Evolutionary conservation across 108 stramenopile species (phyloP), one percentile per base, ranked within the genome.

Genomic region (Conticribra guillardii): DNA sequence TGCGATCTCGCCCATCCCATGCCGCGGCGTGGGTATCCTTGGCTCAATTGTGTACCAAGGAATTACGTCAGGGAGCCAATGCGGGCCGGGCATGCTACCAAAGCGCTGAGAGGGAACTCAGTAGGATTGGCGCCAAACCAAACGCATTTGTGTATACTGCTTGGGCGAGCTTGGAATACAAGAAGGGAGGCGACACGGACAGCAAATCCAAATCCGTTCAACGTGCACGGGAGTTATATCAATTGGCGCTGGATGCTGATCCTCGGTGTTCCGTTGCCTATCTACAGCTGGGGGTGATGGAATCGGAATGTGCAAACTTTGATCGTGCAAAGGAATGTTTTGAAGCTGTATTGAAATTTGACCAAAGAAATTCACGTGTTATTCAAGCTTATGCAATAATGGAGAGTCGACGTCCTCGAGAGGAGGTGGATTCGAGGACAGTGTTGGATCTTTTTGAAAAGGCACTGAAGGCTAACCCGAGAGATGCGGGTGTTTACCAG

Each of bases 311-410:
- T 23, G 89, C 84, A 31, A 87, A 96, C 64, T 96, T 82, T 74
- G 79, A 88, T 24, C 58, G 64, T n/a, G 91, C 94, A 0, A 61
- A 84, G 60, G 59, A 87, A 26, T 92, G 91, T 62, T 96, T 91
- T 79, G 89, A 92, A 63, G 76, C 62, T 9, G 89, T 87, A 34
- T 74, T 96, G 2, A 87, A 82, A 51, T 93, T 87, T 74, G 94
- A 96, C 69, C 79, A 80, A 60, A 83, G 90, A 19, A 96, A 96
- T 74, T 89, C 91, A 16, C 84, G 94, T 11, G 86, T 96, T 0
- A 55, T 96, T 27, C 94, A 96, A 62, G 94, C 94, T 0, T 96
- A 95, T 80, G 94, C 94, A 9, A 81, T 96, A 16, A 92, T 96
- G 91, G 94, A 96, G 79, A 85, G 90, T 5, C 86, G 85, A 57